Conservation (phyloP, 2,329 filamentous ascomycete genomes). For the Corynespora cassiicola region DNA sequence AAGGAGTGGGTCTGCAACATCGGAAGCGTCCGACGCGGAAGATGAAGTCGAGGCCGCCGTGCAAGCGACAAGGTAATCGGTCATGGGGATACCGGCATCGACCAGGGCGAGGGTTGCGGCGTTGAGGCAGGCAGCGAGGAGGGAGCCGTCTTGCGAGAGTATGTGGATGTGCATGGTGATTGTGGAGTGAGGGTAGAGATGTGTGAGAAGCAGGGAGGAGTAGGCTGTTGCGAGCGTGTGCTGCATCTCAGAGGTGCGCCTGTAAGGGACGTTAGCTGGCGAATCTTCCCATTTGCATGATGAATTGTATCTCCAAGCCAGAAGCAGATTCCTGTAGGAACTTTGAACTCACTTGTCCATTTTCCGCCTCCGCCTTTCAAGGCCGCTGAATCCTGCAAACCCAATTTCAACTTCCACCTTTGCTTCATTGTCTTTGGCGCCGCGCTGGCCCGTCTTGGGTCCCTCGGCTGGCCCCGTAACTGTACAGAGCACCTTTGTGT, state of each 20-base stretch:
- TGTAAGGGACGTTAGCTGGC: constrained; percentile 49
- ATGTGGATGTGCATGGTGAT: constrained; percentile 87
- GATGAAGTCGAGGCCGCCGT: constrained; percentile 77
- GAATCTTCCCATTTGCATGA: neutral
- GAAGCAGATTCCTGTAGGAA: neutral
- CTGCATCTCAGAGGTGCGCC: constrained; percentile 81
- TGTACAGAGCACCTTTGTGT: constrained; percentile 95
- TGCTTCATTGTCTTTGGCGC: constrained; percentile 60
- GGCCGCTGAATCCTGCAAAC: constrained; percentile 85
- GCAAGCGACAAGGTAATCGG: constrained; percentile 86
- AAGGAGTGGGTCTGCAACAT: constrained; percentile 76
- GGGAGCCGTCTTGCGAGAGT: constrained; percentile 85
- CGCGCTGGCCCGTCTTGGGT: constrained; percentile 55
- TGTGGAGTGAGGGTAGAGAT: constrained; percentile 86
- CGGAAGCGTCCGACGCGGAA: constrained; percentile 61
- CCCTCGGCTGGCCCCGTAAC: constrained; percentile 84
- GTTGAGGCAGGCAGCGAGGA: constrained; percentile 89
- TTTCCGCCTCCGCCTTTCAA: constrained; percentile 80
- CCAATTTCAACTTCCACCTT: constrained; percentile 82
- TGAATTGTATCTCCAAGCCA: too few species aligned
- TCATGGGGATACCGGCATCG: constrained; percentile 95
- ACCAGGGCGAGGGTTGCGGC: constrained; percentile 89
- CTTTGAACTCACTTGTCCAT: constrained; percentile 73
- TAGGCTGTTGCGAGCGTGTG: constrained; percentile 81
- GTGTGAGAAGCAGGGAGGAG: constrained; percentile 77